phyloP scores from a whole-genome alignment of 2,329 filamentous ascomycete genomes.

The Talaromyces atroroseus region DNA sequence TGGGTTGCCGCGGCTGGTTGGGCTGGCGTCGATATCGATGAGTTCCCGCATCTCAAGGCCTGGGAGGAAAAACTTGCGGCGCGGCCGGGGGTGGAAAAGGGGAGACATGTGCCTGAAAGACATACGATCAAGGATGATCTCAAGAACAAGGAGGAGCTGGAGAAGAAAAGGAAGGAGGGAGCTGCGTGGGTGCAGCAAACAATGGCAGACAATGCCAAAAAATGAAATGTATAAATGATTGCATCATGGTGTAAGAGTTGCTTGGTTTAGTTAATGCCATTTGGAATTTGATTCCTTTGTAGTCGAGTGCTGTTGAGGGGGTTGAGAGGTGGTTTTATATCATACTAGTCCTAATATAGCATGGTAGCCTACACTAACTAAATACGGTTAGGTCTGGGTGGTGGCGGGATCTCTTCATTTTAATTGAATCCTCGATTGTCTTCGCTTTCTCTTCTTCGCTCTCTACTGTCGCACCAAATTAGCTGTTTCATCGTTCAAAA shows the following conservation, averaged over 20 bases:
- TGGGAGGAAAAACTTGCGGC: constrained; percentile 70
- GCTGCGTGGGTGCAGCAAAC: constrained; percentile 62
- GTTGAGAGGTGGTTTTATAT: neutral
- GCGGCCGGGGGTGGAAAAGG: constrained; percentile 68
- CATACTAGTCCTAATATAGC: neutral
- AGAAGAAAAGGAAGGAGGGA: constrained; percentile 53
- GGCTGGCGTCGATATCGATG: constrained; percentile 62
- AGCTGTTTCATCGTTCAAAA: constrained; percentile 12
- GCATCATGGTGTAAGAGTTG: neutral
- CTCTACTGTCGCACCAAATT: constrained; percentile 7
- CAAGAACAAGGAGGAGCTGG: constrained; percentile 52
- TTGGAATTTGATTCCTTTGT: neutral
- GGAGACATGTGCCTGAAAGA: constrained; percentile 63
- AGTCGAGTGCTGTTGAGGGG: neutral
- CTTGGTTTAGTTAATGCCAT: neutral
- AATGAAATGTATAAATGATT: constrained; percentile 20
- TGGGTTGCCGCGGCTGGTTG: constrained; percentile 62
- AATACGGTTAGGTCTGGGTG: neutral
- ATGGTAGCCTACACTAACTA: neutral
- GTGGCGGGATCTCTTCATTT: neutral
- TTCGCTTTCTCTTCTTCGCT: constrained; percentile 9
- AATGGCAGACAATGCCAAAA: constrained; percentile 63
- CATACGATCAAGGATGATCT: constrained; percentile 58
- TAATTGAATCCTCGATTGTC: neutral
- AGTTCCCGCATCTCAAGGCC: constrained; percentile 69